Evolutionary conservation across 2,329 filamentous ascomycete species (phyloP).

Genomic region (Colletotrichum sojae): DNA sequence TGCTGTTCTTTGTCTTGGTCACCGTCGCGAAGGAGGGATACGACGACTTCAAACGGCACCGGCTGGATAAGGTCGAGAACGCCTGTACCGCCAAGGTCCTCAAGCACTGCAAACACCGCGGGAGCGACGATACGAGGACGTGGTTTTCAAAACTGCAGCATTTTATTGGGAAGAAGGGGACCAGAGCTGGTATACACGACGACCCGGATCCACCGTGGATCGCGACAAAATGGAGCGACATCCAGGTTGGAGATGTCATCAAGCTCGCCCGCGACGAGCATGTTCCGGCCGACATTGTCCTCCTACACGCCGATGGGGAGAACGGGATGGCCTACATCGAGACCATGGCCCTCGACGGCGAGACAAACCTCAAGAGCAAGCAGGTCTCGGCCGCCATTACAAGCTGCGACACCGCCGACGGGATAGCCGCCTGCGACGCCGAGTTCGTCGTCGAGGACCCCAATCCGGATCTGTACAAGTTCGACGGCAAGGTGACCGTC

Average conservation of each 20-base stretch:
- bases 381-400: conserved; percentile 75
- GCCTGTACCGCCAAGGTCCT: conserved; percentile 62
- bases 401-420: conserved; percentile 67
- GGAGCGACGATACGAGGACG: not conserved
- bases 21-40: conserved; percentile 91
- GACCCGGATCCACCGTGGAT: conserved; percentile 71
- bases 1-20: conserved; percentile 82
- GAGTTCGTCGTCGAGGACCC: conserved; percentile 82
- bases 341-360: conserved; percentile 87
- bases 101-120: conserved; percentile 32
- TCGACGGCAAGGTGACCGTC: conserved; percentile 77
- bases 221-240: conserved; percentile 58
- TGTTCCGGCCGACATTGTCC: conserved; percentile 85
- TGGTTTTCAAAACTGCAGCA: conserved; percentile 7
- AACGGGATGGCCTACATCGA: conserved; percentile 87
- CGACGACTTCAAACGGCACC: conserved; percentile 85
- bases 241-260: conserved; percentile 66
- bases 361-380: conserved; percentile 86
- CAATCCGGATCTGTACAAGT: conserved; percentile 82
- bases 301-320: conserved; percentile 83
- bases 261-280: conserved; percentile 77
- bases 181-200: conserved; percentile 44
- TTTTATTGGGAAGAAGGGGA: conserved; percentile 44
- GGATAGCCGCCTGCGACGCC: conserved; percentile 69
- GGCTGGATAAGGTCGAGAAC: conserved; percentile 87